Evolutionary conservation across 352 stramenopile genomes (phyloP).

Genomic region (Albugo laibachii): DNA sequence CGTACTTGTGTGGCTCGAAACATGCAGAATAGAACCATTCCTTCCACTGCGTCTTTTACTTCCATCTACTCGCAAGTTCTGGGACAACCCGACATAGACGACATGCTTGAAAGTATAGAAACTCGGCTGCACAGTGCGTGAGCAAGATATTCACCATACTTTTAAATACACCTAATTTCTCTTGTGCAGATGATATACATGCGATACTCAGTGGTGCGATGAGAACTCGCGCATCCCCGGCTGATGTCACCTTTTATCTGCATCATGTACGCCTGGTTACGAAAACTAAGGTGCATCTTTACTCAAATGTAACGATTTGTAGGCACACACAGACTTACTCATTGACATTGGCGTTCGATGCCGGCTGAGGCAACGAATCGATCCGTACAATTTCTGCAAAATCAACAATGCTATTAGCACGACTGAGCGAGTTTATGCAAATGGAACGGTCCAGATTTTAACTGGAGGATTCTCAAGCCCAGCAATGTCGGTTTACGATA

Average conservation of each 20-base stretch:
- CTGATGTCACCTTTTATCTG: slow-evolving; percentile 55
- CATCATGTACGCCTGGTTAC: slow-evolving; percentile 30
- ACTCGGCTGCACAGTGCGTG: neutral
- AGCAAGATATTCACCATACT: slow-evolving; percentile 15
- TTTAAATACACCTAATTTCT: slow-evolving; percentile 34
- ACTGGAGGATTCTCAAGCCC: too few species aligned
- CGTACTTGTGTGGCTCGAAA: slow-evolving; percentile 30
- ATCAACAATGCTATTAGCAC: too few species aligned
- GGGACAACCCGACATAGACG: neutral
- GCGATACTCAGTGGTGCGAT: slow-evolving; percentile 25
- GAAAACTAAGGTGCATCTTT: neutral
- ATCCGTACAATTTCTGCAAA: too few species aligned
- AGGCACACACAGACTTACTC: too few species aligned
- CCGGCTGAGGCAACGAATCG: too few species aligned
- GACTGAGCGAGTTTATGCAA: too few species aligned
- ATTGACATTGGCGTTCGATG: too few species aligned
- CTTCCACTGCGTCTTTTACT: slow-evolving; percentile 13
- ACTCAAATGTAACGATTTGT: too few species aligned
- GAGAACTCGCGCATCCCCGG: slow-evolving; percentile 19
- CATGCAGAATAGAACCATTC: slow-evolving; percentile 15
- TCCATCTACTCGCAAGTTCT: slow-evolving; percentile 1
- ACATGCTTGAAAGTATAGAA: slow-evolving; percentile 2
- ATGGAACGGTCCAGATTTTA: too few species aligned
- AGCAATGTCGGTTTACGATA: too few species aligned
- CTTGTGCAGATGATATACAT: slow-evolving; percentile 49